Percentiles rank a stretch among this genome's conserved stretches.
Conservation (phyloP, 1,284 basidiomycete species). For the Puccinia polysora region DNA sequence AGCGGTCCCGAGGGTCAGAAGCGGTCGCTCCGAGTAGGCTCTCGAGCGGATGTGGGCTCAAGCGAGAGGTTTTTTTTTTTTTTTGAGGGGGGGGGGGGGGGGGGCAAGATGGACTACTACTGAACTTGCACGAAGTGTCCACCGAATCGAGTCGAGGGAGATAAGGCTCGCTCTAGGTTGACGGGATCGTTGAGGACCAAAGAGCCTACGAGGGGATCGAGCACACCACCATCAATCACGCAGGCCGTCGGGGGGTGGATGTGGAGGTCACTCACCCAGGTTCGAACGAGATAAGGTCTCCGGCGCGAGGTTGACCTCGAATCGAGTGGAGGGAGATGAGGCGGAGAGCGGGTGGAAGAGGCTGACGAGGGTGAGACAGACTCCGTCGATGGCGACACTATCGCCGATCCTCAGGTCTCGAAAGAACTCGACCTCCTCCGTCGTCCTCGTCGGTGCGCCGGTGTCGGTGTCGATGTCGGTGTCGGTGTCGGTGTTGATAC, state of each 20-base stretch:
- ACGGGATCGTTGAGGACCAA: constrained; percentile 73
- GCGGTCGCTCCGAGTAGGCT: neutral
- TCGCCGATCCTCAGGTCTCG: constrained; percentile 90
- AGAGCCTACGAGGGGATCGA: constrained; percentile 59
- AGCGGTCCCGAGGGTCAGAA: neutral
- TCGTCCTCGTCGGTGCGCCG: neutral
- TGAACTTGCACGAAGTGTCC: constrained; percentile 92
- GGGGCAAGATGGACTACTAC: neutral
- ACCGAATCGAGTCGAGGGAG: constrained; percentile 81
- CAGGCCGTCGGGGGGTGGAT: neutral
- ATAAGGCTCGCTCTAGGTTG: constrained; percentile 94
- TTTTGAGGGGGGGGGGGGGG: too few species aligned
- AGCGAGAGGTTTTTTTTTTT: neutral
- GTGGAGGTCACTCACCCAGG: constrained; percentile 60
- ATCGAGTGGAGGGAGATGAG: constrained; percentile 66
- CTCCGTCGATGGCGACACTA: constrained; percentile 75
- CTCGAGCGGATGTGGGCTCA: constrained; percentile 12
- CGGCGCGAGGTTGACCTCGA: constrained; percentile 90
- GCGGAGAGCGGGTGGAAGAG: constrained; percentile 56
- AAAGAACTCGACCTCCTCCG: constrained; percentile 60
- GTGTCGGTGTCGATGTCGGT: too few species aligned
- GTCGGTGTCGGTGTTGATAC: too few species aligned
- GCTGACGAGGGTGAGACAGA: constrained; percentile 82
- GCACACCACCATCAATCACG: neutral
- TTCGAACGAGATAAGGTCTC: constrained; percentile 90